Evolutionary conservation across 495 filamentous ascomycete species (phyloP), one percentile per base, ranked within the genome.

Genomic region (Aspergillus coremiiformis): DNA sequence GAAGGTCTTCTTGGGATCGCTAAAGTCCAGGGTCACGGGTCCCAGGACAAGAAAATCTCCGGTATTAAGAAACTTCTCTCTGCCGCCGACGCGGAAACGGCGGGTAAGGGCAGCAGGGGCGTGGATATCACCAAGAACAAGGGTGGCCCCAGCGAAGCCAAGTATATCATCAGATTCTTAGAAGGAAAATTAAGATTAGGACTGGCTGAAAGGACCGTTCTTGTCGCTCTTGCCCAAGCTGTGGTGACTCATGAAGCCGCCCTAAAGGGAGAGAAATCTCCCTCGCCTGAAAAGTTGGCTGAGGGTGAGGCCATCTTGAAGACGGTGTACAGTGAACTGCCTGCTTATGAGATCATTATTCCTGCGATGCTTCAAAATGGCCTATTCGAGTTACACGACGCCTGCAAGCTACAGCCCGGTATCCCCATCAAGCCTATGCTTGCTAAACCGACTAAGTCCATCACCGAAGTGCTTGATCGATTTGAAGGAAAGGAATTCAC

Each of bases 361-460:
- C 93, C 92, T 1, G 83, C 83, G 10, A 87, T 96, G 76, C 72
- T 95, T 17, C 71, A 95, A 49, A 78, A 91, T 59, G 94, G 94
- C 22, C 87, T 98, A 46, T 81, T 83, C 72, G 81, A 87, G 30
- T 67, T 98, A 10, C 78, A 79, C 29, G 82, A 95, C 7, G 79
- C 85, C 37, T 98, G 93, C 83, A 95, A 93, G 65, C 79, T 98
- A 22, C 86, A 90, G 49, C 90, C 94, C 3, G 93, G 93, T 52
- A 85, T 98, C 20, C 93, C 93, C 17, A 79, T 98, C 30, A 98
- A 97, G 68, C 93, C 93, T 58, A 98, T 98, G 93, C 81, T 98
- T 72, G 93, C 93, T 5, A 97, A 96, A 59, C 94, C 93, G 1
- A 98, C 94, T 0, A 98, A 98, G 67, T 89, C 93, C n/a, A 97